Evolutionary conservation across 352 stramenopile genomes (phyloP), one percentile per base, ranked within the genome.

Genomic region (Globisporangium iwayamae): DNA sequence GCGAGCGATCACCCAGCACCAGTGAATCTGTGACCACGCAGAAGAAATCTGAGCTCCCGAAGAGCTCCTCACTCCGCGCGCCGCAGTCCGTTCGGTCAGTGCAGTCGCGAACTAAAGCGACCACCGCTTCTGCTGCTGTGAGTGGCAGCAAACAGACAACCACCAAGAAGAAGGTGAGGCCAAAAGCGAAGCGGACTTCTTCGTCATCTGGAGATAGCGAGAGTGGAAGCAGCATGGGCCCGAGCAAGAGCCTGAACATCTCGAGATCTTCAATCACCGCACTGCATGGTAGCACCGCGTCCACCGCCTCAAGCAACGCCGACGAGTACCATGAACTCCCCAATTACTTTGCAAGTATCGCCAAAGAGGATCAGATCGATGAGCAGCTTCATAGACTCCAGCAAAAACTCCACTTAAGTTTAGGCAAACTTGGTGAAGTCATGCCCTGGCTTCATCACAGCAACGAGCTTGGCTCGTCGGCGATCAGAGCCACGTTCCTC

Each of bases 401-500:
- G 32, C 25, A 14, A 8, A 41, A 52, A 14, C 50, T 69, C 20
- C 13, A 30, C 1, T 16, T 14, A 50, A 60, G 56, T 39, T 22
- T 85, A 16, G 4, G 18, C 1, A 64, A 60, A 32, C 59, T 83
- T 3, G 62, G 59, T 13, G 55, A 66, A 18, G 55, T 30, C 22
- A 39, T 80, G 1, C 71, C 71, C 11, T 63, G 53, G 32, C 60
- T 80, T 32, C 46, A 66, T 1, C n/a, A 43, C 0, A 54, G 47
- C 4, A 32, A 54, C 10, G 50, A 25, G 18, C 4, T 22, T 0
- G 41, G 66, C 20, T 63, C 71, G 10, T 56, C 70, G 16, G 72
- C 68, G 16, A 70, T 81, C 41, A 62, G 66, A 61, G 73, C 76
- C 7, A 79, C 74, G 22, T 78, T 76, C 30, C 63, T 81, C 4